phyloP scores from a whole-genome alignment of 768 basidiomycete species.

The Kwoniella bestiolae region DNA sequence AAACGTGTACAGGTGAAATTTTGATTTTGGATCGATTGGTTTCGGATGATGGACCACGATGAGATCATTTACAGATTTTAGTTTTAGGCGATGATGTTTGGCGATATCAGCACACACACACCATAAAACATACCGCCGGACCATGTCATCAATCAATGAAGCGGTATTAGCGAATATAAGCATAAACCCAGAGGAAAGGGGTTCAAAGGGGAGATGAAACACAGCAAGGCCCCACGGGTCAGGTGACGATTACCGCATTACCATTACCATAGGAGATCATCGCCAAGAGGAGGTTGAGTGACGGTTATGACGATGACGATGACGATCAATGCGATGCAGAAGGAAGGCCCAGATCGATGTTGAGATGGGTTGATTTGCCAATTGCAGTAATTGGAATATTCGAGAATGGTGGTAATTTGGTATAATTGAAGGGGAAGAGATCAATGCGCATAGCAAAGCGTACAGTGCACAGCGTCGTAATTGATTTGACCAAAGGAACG shows the following conservation, averaged over 20 bases:
- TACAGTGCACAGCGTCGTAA: background rate
- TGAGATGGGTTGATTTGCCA: background rate
- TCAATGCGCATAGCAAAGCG: background rate
- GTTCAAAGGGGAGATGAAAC: slow-evolving; percentile 6
- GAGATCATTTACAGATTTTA: background rate
- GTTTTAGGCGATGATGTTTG: background rate
- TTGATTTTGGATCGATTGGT: background rate
- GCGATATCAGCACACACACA: background rate
- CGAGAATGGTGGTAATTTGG: background rate
- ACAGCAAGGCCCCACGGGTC: slow-evolving; percentile 13
- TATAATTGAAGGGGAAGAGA: background rate
- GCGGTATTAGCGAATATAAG: slow-evolving; percentile 9
- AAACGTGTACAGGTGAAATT: slow-evolving; percentile 7
- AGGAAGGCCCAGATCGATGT: background rate
- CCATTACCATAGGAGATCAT: background rate
- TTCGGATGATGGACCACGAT: slow-evolving; percentile 3
- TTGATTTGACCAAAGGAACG: background rate
- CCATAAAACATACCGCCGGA: slow-evolving; percentile 2
- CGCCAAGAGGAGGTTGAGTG: too few species aligned
- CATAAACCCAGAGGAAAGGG: background rate
- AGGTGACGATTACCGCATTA: slow-evolving; percentile 8
- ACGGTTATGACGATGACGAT: too few species aligned
- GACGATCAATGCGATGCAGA: background rate
- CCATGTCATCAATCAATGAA: background rate
- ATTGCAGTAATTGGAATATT: background rate